A percentile compares a stretch with the other conserved stretches of the same genome.
Conservation (phyloP, 2,329 filamentous ascomycete species). For the Cytospora leucostoma region DNA sequence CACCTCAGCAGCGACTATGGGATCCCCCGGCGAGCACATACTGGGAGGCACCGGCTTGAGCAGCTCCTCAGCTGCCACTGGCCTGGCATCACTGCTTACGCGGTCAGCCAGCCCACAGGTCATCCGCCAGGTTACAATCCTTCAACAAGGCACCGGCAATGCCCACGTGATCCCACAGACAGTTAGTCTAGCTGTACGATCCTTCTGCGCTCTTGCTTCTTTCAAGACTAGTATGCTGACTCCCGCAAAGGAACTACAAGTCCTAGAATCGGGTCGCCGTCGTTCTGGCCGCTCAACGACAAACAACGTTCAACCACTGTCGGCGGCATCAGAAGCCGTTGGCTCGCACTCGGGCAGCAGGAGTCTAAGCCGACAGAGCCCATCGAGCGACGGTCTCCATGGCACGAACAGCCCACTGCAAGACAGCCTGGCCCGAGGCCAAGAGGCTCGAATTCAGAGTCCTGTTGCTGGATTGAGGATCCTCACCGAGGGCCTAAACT, state of each 20-base stretch:
- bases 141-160: background rate
- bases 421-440: background rate
- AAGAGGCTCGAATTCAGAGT: too few species aligned
- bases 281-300: background rate
- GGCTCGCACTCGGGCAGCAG: background rate
- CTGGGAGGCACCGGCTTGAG: background rate
- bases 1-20: background rate
- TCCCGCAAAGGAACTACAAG: conserved; percentile 17
- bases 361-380: conserved; percentile 4
- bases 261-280: background rate
- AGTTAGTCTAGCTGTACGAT: conserved; percentile 22
- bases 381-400: conserved; percentile 1
- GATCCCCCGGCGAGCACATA: background rate
- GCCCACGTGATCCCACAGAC: conserved; percentile 8
- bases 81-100: conserved; percentile 13
- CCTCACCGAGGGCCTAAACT: background rate
- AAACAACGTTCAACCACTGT: background rate
- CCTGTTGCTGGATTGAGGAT: background rate
- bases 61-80: background rate
- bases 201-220: background rate
- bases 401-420: conserved; percentile 1
- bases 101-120: background rate
- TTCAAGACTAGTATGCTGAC: conserved; percentile 18
- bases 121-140: background rate
- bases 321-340: background rate